These are phyloP conservation scores for Hypoxylon lienhwacheense DNA, from an alignment of 495 filamentous ascomycete genomes.

Conservation along the genomic window DNA sequence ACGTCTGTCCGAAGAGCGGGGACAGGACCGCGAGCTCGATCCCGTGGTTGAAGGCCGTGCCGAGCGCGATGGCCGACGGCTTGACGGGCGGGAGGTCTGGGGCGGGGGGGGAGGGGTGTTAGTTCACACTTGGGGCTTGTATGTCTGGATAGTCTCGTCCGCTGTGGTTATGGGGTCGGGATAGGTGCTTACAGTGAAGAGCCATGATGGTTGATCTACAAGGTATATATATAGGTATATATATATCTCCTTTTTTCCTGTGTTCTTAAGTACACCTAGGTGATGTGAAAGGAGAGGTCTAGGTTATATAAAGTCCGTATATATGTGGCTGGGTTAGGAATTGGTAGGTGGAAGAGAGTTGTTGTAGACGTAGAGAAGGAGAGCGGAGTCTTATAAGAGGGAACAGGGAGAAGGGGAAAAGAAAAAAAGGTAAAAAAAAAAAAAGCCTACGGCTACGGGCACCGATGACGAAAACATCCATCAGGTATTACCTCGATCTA, in stretches of 20 bases:
- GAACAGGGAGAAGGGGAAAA: too few relatives aligned
- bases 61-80: slow-evolving; percentile 95
- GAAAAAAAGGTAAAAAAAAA: slow-evolving; percentile 21
- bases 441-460: slow-evolving; percentile 28
- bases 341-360: too few relatives aligned
- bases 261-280: too few relatives aligned
- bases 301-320: too few relatives aligned
- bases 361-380: too few relatives aligned
- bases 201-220: slow-evolving; percentile 58
- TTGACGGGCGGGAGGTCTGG: slow-evolving; percentile 93
- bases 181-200: slow-evolving; percentile 56
- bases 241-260: too few relatives aligned
- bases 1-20: slow-evolving; percentile 92
- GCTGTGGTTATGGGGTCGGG: background rate
- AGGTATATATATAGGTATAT: too few relatives aligned
- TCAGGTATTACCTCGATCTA: too few relatives aligned
- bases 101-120: slow-evolving; percentile 15
- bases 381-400: too few relatives aligned
- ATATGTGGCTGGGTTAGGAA: too few relatives aligned
- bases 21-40: slow-evolving; percentile 66
- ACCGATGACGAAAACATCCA: slow-evolving; percentile 33
- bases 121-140: slow-evolving; percentile 15
- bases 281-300: too few relatives aligned
- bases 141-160: background rate
- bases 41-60: slow-evolving; percentile 91